Evolutionary conservation across 2,329 filamentous ascomycete genomes (phyloP), one percentile per base, ranked within the genome.

Genomic region (Fusarium phyllophilum): DNA sequence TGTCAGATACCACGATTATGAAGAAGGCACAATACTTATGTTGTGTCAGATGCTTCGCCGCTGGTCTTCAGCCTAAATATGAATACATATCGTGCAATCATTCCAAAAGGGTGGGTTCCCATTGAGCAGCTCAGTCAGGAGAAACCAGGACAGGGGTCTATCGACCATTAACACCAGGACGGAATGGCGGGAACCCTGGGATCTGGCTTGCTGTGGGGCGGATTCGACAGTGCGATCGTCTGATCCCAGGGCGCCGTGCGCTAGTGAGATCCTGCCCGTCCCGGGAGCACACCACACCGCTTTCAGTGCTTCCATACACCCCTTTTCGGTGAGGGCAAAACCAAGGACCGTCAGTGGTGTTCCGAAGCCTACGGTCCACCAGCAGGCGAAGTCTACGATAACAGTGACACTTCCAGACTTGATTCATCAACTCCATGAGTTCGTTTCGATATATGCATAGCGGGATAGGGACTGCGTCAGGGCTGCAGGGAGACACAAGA

Each of bases 191-290:
- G 73, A 77, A 75, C 77, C 76, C 77, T 78, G 73, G 77, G 77
- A 78, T 78, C 77, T 78, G 77, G 74, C 77, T 77, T 54, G 69
- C 46, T 64, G 75, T 76, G 77, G 77, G 75, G 75, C 72, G 57
- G 56, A 56, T 48, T 77, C 68, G 70, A 77, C 73, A 77, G 62
- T 73, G 70, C 77, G 77, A 78, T 78, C 77, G 77, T 77, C 77
- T 78, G 77, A 78, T 78, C 76, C 73, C 66, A 74, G 76, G 68
- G 66, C 75, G 63, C 63, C 70, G 63, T 68, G 58, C 76, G 55
- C 77, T 78, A 78, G 72, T 70, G 57, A 78, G 77, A 78, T 78
- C 75, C 77, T 78, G 77, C 75, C 77, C 77, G 77, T 78, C 77
- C 77, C 77, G 77, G 72, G 66, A 70, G 71, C 76, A 75, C 73